Evolutionary conservation across 2,329 filamentous ascomycete species (phyloP).

Genomic region (Claviceps sp.): DNA sequence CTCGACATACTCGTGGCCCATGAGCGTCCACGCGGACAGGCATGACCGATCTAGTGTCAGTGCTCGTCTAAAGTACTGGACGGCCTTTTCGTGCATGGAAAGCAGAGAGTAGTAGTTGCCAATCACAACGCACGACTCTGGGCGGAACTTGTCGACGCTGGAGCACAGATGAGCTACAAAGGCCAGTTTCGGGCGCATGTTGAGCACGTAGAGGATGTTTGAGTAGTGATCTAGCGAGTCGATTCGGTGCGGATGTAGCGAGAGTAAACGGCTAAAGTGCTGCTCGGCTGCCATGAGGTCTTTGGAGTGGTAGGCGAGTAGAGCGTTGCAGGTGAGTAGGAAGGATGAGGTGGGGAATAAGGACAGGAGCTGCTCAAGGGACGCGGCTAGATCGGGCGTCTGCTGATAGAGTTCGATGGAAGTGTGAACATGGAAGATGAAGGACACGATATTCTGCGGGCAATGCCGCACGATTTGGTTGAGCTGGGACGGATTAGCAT

Average conservation of each 20-base stretch:
- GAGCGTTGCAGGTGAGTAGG: constrained; percentile 74
- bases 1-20: constrained; percentile 98
- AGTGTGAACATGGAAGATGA: constrained; percentile 85
- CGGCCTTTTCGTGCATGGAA: constrained; percentile 92
- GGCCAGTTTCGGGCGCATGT: constrained; percentile 73
- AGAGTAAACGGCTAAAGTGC: constrained; percentile 66
- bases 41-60: constrained; percentile 82
- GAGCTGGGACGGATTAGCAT: constrained; percentile 34
- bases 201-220: constrained; percentile 92
- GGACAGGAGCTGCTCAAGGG: constrained; percentile 60
- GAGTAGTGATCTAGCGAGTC: constrained; percentile 93
- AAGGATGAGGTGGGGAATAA: constrained; percentile 87
- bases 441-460: constrained; percentile 81
- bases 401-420: constrained; percentile 87
- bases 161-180: constrained; percentile 87
- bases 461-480: constrained; percentile 58
- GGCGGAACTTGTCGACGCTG: constrained; percentile 85
- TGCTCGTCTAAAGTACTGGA: constrained; percentile 92
- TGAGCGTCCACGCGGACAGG: constrained; percentile 91
- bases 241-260: constrained; percentile 59
- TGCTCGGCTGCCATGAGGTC: constrained; percentile 56
- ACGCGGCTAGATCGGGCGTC: constrained; percentile 58
- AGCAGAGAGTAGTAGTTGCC: constrained; percentile 95
- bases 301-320: constrained; percentile 84
- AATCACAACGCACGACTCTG: constrained; percentile 91